Evolutionary conservation across 805 yeast genomes (phyloP).

Genomic region (Suhomyces xylopsoci): DNA sequence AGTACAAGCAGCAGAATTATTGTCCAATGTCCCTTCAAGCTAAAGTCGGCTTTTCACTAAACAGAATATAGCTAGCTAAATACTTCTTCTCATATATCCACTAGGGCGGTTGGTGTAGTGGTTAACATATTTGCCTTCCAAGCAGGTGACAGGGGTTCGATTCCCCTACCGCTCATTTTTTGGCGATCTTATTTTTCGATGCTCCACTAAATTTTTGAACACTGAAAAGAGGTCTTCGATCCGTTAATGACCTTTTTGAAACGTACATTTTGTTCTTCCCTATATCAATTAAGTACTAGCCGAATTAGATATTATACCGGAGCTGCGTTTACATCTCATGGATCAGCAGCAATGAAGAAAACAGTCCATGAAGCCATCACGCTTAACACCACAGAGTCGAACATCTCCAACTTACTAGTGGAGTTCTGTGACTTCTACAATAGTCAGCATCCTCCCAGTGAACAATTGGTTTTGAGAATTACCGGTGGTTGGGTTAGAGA

Average conservation of each 20-base stretch:
- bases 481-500: constrained; percentile 99
- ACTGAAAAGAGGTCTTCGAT: not conserved
- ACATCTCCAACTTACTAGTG: constrained; percentile 38
- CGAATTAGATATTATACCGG: not conserved
- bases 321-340: not conserved
- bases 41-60: no score
- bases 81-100: not conserved
- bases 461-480: constrained; percentile 60
- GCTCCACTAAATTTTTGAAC: not conserved
- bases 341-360: not conserved
- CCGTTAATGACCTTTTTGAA: not conserved
- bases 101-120: constrained; percentile 85
- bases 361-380: constrained; percentile 2
- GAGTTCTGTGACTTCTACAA: constrained; percentile 42
- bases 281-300: not conserved
- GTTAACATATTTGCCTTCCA: constrained; percentile 92
- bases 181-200: constrained; percentile 5
- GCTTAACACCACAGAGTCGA: constrained; percentile 35
- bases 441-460: constrained; percentile 8
- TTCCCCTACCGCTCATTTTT: constrained; percentile 78
- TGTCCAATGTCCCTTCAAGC: no score
- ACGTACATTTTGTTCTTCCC: not conserved
- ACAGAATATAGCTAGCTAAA: no score
- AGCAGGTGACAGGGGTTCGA: constrained; percentile 94
- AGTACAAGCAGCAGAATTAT: no score